Base-by-base conservation (phyloP, 2,329 filamentous ascomycete species). In the Ciborinia camelliae region DNA sequence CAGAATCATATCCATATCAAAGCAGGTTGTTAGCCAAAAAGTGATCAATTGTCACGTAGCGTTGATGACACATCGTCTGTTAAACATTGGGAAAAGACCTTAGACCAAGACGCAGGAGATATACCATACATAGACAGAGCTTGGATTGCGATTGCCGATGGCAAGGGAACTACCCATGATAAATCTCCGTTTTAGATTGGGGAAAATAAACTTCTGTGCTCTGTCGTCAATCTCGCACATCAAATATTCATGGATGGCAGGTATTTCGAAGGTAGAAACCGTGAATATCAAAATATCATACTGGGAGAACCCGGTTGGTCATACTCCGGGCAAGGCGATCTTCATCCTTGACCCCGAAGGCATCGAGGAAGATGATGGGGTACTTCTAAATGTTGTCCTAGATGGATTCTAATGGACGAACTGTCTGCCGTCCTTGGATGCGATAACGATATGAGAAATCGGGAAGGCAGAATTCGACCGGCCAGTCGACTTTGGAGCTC, bases 301-400 rank as follows among this genome's bases (percentile, higher is more conserved):
- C 66, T 91, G 89, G 89, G 79, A 82, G 14, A 79, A 79, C 0
- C 78, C 79, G 0, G 73, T 77, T 1, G 86, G 82, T 0, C 87
- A 91, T 70, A 88, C 86, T 0, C 89, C 89, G 0, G 85, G 88
- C 1, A 89, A 91, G 74, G 80, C 88, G 0, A 85, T 91, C 39
- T 91, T 91, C 67, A 79, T 92, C 1, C 77, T 82, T 0, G 76
- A 81, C 39, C 83, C 83, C 0, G 75, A 77, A 15, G 77, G 75
- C 1, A 70, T 71, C 2, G 80, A 77, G 0, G 87, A 90, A 72
- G 88, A 91, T 69, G 85, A 86, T 63, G 87, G 87, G 0, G 81
- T 86, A 1, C 64, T 90, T 26, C 72, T 90, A 64, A 84, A 79
- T 54, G 81, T 91, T 0, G 83, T 91, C 4, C 78, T 91, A 2